Evolutionary conservation across 2,329 filamentous ascomycete species (phyloP), one percentile per base, ranked within the genome.

Genomic region (Curvularia lunata): DNA sequence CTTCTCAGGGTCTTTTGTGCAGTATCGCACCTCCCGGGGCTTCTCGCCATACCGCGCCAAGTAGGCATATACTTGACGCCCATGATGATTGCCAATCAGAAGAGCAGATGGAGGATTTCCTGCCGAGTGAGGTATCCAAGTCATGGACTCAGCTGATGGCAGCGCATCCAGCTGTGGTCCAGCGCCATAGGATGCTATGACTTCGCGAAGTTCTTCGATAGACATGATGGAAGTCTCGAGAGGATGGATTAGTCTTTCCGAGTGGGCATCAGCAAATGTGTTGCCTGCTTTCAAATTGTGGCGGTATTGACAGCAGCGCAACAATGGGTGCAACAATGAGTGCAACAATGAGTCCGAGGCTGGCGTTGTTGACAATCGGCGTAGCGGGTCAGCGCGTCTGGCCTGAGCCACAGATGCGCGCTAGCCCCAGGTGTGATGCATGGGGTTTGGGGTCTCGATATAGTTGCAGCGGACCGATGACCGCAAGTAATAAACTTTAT

Each of bases 11-110:
- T 16, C 23, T 32, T n/a, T 48, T 2, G 32, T 48, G 37, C 46
- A 54, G 25, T 58, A 62, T 12, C 53, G 52, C 5, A 62, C 47
- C 25, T 62, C 59, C 28, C 46, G 32, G n/a, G 27, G 21, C 5
- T 55, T 61, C 18, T 55, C 55, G 18, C 59, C 52, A 12, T 42
- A 42, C 25, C 40, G 43, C 6, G 43, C 27, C 10, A 61, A 18
- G 28, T 52, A 62, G 16, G 61, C 56, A 34, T 62, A 49, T 27
- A 64, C 42, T 8, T 62, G 48, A 21, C 27, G 30, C 5, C 38
- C 51, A 6, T 54, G 38, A 10, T 30, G 21, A 25, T 18, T 47
- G 3, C 54, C 58, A 23, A 61, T 50, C 5, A 58, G 18, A 5
- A 62, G 50, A 21, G 48, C 52, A 8, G 18, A 18, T 10, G 21